Percentiles rank a stretch among this genome's conserved stretches.
Evolutionary conservation across 2,329 filamentous ascomycete genomes (phyloP).

Genomic region (Xylariaceae sp.): DNA sequence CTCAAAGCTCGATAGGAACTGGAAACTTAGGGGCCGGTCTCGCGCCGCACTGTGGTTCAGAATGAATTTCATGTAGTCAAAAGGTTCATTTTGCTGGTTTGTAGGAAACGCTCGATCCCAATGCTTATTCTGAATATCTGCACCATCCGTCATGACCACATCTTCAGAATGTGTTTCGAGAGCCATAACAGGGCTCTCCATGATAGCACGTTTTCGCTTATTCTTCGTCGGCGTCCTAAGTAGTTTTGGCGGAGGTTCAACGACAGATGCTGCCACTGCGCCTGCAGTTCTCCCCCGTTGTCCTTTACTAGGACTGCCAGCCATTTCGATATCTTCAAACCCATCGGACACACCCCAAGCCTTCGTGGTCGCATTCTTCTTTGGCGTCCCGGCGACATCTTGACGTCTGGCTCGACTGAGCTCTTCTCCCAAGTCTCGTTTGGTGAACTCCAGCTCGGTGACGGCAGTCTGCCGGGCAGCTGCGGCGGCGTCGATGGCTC

Average conservation of each 20-base stretch:
- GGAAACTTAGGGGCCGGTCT: conserved; percentile 60
- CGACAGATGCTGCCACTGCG: conserved; percentile 41
- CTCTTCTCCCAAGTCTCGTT: conserved; percentile 66
- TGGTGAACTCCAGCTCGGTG: conserved; percentile 69
- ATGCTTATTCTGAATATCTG: neutral
- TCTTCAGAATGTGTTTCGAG: conserved; percentile 50
- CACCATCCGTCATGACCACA: conserved; percentile 28
- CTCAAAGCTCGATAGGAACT: conserved; percentile 59
- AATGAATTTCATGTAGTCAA: conserved; percentile 54
- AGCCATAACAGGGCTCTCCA: conserved; percentile 63
- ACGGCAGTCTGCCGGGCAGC: conserved; percentile 61
- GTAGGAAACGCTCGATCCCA: too few species aligned
- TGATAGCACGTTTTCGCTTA: conserved; percentile 64
- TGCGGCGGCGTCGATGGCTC: conserved; percentile 59
- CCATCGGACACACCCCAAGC: conserved; percentile 64
- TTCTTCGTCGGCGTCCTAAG: conserved; percentile 57
- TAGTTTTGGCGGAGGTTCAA: conserved; percentile 35
- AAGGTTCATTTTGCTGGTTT: conserved; percentile 19
- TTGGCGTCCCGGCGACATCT: conserved; percentile 52
- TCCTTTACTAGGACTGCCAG: conserved; percentile 50
- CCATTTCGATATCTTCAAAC: conserved; percentile 65
- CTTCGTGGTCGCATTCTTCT: conserved; percentile 51
- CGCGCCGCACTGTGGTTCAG: conserved; percentile 57
- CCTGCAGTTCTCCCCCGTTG: conserved; percentile 40
- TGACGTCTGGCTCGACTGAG: conserved; percentile 43